These are phyloP conservation scores for Ceriops decandra DNA, from an alignment of 345 rosid genomes.

Conservation along the genomic window DNA sequence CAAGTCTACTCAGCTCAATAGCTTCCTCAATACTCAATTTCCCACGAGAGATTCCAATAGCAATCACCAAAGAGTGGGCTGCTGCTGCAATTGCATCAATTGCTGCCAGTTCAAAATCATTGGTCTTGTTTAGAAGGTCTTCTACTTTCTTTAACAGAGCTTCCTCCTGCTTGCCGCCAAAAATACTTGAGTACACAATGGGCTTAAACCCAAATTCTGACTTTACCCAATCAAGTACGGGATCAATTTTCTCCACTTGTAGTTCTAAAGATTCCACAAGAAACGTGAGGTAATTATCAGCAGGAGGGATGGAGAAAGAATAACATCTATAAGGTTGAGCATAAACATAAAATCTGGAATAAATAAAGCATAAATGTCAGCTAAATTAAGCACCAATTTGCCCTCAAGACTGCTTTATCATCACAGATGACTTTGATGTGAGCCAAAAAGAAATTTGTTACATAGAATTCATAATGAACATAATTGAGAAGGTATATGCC, in stretches of 20 bases:
- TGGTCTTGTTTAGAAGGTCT: slow-evolving; percentile 51
- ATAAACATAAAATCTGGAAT: background rate
- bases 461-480: background rate
- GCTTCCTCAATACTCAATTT: slow-evolving; percentile 84
- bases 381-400: background rate
- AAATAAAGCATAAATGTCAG: slow-evolving; percentile 9
- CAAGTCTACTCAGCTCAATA: slow-evolving; percentile 78
- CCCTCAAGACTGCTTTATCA: background rate
- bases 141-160: slow-evolving; percentile 67
- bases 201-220: slow-evolving; percentile 84
- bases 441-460: background rate
- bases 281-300: background rate
- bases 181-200: slow-evolving; percentile 63
- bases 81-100: slow-evolving; percentile 89
- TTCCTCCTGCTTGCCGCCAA: slow-evolving; percentile 85
- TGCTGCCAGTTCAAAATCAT: slow-evolving; percentile 79
- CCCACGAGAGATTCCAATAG: slow-evolving; percentile 61
- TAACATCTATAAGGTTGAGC: background rate
- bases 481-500: too few species aligned
- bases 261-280: slow-evolving; percentile 37
- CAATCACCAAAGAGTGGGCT: slow-evolving; percentile 72
- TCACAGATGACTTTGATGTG: background rate
- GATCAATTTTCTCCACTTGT: slow-evolving; percentile 85
- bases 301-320: background rate
- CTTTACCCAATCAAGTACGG: slow-evolving; percentile 75